Evolutionary conservation across 2,329 filamentous ascomycete species (phyloP).

Genomic region (Botryotinia calthae): DNA sequence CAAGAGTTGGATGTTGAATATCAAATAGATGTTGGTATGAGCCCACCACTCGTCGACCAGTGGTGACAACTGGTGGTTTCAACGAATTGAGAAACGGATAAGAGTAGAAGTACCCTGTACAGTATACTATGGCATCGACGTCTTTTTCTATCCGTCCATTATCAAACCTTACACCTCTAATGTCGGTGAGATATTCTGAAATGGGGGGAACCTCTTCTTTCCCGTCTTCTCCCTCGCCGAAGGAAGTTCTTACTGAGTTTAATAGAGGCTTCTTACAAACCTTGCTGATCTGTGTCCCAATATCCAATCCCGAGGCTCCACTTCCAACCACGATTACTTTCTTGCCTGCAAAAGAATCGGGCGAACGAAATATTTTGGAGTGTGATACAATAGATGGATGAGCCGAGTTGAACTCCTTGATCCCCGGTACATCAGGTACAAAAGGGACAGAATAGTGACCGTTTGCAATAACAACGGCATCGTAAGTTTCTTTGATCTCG

Average conservation of each 20-base stretch:
- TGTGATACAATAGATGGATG: conserved; percentile 65
- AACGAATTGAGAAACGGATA: conserved; percentile 66
- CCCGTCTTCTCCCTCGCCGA: conserved; percentile 39
- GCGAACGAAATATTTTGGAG: conserved; percentile 75
- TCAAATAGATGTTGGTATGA: conserved; percentile 80
- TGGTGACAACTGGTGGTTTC: conserved; percentile 57
- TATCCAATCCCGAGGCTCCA: conserved; percentile 79
- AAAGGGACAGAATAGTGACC: conserved; percentile 72
- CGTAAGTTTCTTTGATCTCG: conserved; percentile 44
- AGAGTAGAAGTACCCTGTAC: conserved; percentile 85
- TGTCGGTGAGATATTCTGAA: conserved; percentile 51
- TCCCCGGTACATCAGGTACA: conserved; percentile 60
- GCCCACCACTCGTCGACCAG: conserved; percentile 67
- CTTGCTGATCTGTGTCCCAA: conserved; percentile 69
- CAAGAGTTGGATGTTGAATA: conserved; percentile 71
- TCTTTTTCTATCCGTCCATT: conserved; percentile 62
- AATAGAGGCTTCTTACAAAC: conserved; percentile 61
- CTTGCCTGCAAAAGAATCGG: conserved; percentile 60
- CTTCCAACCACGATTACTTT: conserved; percentile 85
- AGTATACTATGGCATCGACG: conserved; percentile 78
- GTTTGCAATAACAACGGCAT: conserved; percentile 72
- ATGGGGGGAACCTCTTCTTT: conserved; percentile 58
- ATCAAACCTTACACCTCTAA: conserved; percentile 62
- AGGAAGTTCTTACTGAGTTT: conserved; percentile 57
- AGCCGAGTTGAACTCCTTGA: conserved; percentile 55